These are phyloP conservation scores for Capsella rubella DNA, from an alignment of 441 rosid genomes.

Conservation along the genomic window DNA sequence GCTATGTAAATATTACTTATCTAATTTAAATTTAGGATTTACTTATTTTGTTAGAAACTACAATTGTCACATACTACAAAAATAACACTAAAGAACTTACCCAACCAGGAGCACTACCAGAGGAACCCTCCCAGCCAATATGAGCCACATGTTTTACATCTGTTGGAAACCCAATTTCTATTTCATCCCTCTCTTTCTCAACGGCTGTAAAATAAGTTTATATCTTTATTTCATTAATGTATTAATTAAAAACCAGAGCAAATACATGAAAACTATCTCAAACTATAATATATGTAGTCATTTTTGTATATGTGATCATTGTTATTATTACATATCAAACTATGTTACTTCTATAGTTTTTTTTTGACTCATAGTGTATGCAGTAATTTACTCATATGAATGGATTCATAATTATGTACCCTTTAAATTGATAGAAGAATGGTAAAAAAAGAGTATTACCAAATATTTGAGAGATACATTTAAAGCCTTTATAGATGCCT, in stretches of 20 bases:
- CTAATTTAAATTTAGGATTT: not conserved
- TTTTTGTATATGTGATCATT: not conserved
- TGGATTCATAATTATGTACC: no score
- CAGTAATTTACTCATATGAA: no score
- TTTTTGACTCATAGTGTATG: no score
- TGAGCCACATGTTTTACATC: constrained; percentile 81
- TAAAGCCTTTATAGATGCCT: constrained; percentile 88
- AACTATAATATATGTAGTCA: not conserved
- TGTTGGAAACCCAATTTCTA: constrained; percentile 74
- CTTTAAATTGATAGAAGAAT: not conserved
- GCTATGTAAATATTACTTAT: not conserved
- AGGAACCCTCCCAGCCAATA: constrained; percentile 67
- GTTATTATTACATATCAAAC: no score
- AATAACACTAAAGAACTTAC: constrained; percentile 43
- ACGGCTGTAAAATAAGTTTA: not conserved
- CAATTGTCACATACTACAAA: not conserved
- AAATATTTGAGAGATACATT: constrained; percentile 83
- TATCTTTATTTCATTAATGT: not conserved
- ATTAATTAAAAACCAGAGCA: not conserved
- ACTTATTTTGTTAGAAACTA: constrained; percentile 9
- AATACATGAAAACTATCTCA: not conserved
- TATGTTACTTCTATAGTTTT: no score
- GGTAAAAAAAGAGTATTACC: constrained; percentile 55
- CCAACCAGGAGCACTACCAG: constrained; percentile 67
- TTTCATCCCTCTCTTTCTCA: constrained; percentile 62